Evolutionary conservation across 2,329 filamentous ascomycete genomes (phyloP), one percentile per base, ranked within the genome.

Genomic region (Macrophomina phaseolina): DNA sequence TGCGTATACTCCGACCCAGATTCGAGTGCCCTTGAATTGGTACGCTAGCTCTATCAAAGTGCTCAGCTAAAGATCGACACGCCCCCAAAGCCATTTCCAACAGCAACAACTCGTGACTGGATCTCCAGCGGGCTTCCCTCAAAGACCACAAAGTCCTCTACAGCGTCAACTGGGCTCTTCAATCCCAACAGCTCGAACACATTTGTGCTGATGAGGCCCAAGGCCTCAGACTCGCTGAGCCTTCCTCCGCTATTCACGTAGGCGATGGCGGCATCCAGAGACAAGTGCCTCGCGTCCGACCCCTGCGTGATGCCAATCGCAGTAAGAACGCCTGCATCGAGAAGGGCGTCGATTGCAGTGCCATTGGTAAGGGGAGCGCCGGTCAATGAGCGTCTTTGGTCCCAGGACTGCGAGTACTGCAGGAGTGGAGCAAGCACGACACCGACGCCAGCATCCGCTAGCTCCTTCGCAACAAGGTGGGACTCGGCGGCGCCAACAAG

Each of bases 311-410:
- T 81, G 0, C 87, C 86, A 30, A 90, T 82, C 0, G 83, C 89
- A 0, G 85, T 81, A 3, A 78, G 73, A 0, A 90, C 88, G 1
- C 88, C 88, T 0, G 87, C 88, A 7, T 83, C 82, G 0, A 89
- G 70, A 1, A 91, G 81, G 12, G 72, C 75, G 68, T 90, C 87
- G 4, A 89, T 78, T 0, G 83, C 83, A 0, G 89, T 90, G 32
- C 88, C 87, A 70, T 90, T 89, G 0, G 88, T 89, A 0, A 91
- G 80, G 1, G 89, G 89, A 5, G 89, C 88, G 1, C 89, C 89
- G 0, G 87, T 84, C 11, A 91, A 79, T 0, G 86, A 84, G 1
- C 88, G 85, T 0, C 87, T 84, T 75, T 89, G 80, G 68, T 90
- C 87, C 89, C 89, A 91, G 0, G 73, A 76, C 3, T 73, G 75